phyloP scores from a whole-genome alignment of 441 rosid species.

The Eugenia klotzschiana region DNA sequence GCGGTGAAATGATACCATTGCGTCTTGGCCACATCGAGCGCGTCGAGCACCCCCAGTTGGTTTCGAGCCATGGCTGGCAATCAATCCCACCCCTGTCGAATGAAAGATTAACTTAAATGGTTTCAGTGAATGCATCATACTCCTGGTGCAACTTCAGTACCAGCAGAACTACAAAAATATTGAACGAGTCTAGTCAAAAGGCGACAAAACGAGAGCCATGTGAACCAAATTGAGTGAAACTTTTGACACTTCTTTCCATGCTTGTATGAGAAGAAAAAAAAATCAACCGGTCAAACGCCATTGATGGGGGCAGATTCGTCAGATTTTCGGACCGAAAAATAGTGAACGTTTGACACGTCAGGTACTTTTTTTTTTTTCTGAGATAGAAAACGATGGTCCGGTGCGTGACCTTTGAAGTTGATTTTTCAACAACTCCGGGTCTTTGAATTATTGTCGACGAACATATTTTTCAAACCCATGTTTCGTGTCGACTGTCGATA shows the following conservation, averaged over 20 bases:
- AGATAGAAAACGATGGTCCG: background rate
- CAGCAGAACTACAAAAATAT: background rate
- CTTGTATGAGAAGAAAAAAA: background rate
- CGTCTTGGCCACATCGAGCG: background rate
- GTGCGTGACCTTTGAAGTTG: background rate
- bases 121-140: background rate
- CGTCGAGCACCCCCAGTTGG: background rate
- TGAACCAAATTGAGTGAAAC: background rate
- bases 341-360: background rate
- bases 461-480: background rate
- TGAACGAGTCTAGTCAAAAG: background rate
- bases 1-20: slow-evolving; percentile 1
- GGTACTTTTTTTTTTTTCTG: background rate
- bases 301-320: too few relatives aligned
- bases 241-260: background rate
- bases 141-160: background rate
- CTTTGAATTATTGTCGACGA: background rate
- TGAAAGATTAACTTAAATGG: background rate
- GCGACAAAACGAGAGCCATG: background rate
- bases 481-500: background rate
- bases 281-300: too few relatives aligned
- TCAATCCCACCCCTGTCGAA: background rate
- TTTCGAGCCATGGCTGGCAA: background rate
- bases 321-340: background rate
- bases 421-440: background rate